Percentiles rank a stretch among this genome's conserved stretches.
Conservation (phyloP, 208 protist genomes). For the Crithidia fasciculata region DNA sequence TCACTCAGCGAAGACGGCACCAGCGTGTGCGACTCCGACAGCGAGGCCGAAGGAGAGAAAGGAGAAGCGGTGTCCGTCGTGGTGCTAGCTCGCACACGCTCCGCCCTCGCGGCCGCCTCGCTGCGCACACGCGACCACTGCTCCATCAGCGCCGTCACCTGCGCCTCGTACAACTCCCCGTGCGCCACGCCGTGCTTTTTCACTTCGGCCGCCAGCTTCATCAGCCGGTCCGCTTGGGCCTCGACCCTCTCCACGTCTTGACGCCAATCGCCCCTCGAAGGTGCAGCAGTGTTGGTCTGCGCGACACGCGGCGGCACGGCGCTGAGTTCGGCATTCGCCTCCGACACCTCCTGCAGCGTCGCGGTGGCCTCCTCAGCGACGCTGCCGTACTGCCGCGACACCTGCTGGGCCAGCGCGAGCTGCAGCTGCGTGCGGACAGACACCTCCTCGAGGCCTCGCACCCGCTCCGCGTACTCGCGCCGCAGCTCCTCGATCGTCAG, state of each 20-base stretch:
- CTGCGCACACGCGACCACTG: conserved; percentile 20
- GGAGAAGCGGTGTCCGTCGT: too few relatives aligned
- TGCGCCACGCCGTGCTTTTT: conserved; percentile 19
- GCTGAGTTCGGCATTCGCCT: conserved; percentile 28
- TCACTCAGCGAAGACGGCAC: conserved; percentile 17
- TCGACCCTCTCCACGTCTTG: conserved; percentile 16
- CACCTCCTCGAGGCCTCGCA: conserved; percentile 37
- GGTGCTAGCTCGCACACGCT: not conserved
- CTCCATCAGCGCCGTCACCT: conserved; percentile 24
- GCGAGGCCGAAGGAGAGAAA: not conserved
- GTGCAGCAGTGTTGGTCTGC: not conserved
- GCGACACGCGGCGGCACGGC: not conserved
- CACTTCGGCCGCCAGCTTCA: conserved; percentile 1
- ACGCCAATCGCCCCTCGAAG: not conserved
- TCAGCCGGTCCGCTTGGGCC: conserved; percentile 15
- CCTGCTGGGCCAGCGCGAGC: conserved; percentile 28
- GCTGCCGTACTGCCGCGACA: conserved; percentile 20
- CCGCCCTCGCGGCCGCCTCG: not conserved
- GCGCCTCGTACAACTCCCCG: conserved; percentile 22
- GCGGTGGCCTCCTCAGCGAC: conserved; percentile 24
- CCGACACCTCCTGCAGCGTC: conserved; percentile 28
- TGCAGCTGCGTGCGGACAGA: conserved; percentile 45
- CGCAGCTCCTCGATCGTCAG: conserved; percentile 57
- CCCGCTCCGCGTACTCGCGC: conserved; percentile 51
- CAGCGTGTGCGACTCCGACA: conserved; percentile 5